A percentile compares a stretch with the other conserved stretches of the same genome.
These are phyloP conservation scores for Nissolia schottii DNA, from an alignment of 306 rosid genomes.

Conservation along the genomic window DNA sequence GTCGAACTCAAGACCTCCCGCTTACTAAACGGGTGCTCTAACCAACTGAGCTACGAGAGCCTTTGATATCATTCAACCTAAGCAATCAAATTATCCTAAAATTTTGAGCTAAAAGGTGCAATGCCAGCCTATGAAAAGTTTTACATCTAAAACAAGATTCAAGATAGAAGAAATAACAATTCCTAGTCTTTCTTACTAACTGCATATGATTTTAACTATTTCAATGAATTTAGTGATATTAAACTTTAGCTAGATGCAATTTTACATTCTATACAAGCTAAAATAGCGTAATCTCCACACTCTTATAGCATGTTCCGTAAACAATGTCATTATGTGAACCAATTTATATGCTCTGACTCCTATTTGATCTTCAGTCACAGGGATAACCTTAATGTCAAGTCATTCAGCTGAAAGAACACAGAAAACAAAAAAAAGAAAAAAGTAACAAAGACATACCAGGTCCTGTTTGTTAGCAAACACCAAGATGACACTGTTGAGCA, in stretches of 20 bases:
- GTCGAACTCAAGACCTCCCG: no score
- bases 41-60: no score
- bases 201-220: background rate
- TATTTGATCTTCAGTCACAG: background rate
- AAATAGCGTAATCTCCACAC: background rate
- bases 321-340: background rate
- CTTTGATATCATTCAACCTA: no score
- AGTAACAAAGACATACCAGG: slow-evolving; percentile 59
- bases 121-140: background rate
- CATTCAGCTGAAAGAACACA: slow-evolving; percentile 12
- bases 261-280: background rate
- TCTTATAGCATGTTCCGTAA: background rate
- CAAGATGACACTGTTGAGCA: slow-evolving; percentile 93
- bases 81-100: no score
- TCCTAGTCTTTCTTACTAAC: slow-evolving; percentile 3
- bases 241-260: background rate
- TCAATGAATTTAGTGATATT: background rate
- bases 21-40: no score
- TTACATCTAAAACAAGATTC: background rate
- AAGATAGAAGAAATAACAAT: background rate
- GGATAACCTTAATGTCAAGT: background rate
- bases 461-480: slow-evolving; percentile 97
- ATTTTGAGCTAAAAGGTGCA: background rate
- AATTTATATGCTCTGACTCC: background rate
- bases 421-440: no score